Base-by-base conservation (phyloP, 1,284 basidiomycete genomes). In the Binderoboletus segoi region DNA sequence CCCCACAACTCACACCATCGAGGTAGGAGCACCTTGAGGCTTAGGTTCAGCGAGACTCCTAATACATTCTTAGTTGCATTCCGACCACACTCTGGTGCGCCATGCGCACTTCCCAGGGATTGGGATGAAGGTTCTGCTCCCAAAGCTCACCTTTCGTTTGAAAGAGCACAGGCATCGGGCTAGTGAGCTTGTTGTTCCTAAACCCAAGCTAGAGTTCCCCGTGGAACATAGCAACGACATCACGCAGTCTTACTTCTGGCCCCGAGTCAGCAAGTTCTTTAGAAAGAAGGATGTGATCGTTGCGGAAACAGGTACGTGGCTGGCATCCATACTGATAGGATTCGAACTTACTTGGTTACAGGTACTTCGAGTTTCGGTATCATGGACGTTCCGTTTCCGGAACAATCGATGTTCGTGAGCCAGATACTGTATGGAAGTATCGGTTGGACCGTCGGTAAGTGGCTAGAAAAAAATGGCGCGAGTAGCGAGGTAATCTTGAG, bases 381-480 rank as follows among this genome's bases (percentile, higher is more conserved):
- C 49, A 71, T 94, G 35, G 89, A 93, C 59, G 80, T 93, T 20
- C 83, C 87, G 1, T 73, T 96, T 21, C 94, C 94, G 0, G 77
- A 83, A 23, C 78, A 83, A 44, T 76, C 85, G 0, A 72, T 84
- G 3, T 85, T 90, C 57, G 67, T 94, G 41, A 84, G 82, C 58
- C 94, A 96, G 74, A 82, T 94, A 41, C 73, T 95, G 6, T 95
- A 90, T 85, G 92, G 92, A 38, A 88, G 85, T 53, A 96, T 96
- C 63, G 94, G 94, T 1, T 96, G 88, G 87, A 85, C 89, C 18
- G 86, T 91, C 42, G 94, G 93, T 70, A 74, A 68, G 77, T n/a
- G 20, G 2, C 4, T 8, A 15, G 49, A 23, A 15, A 16, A n/a
- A 30, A 11, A 73, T 8, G 51, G 26, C 65, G 2, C 61, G 67